Base-by-base conservation (phyloP, 2,329 filamentous ascomycete species). In the Anisogramma anomala region DNA sequence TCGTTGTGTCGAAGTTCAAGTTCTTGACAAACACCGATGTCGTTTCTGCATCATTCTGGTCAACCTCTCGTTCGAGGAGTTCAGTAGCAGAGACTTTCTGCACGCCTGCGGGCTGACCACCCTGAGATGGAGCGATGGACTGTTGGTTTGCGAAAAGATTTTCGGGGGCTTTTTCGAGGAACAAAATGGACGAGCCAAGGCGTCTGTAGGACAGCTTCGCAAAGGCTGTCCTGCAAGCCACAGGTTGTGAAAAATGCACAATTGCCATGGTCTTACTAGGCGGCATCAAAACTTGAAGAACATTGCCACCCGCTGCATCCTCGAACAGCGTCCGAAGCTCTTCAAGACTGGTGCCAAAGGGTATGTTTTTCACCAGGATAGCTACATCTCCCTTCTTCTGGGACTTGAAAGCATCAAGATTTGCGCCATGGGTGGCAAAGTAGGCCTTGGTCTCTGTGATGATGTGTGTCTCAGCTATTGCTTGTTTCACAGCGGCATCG, bases 361-460 rank as follows among this genome's bases (percentile, higher is more conserved):
- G 79, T 53, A 98, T 88, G 58, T 96, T 96, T 66, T 98, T 98
- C 34, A 96, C 83, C 39, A 98, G 65, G 36, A 98, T 88, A 31
- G 82, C 78, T 15, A 77, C 82, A 58, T 95, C 88, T 46, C 89
- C 89, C 55, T 88, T 80, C 58, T 85, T 78, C 47, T 79, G 77
- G 41, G 75, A 79, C 60, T 89, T 91, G 67, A 98, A 96, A 9
- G 88, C 82, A 49, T 95, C 81, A 34, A 98, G 69, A 60, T 96
- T 86, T 17, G 96, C 84, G 26, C 89, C 89, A 50, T 95, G 85
- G 33, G 81, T 74, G 39, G 74, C 69, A 56, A 98, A 94, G 63
- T 93, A 98, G 8, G 82, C 71, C 62, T 95, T 96, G 2, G 87
- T 94, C 60, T 96, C 91, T 63, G 94, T 86, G 44, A 98, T 96